Percentiles rank a stretch among this genome's conserved stretches.
Evolutionary conservation across 1,284 basidiomycete genomes (phyloP).

Genomic region (Cutaneotrichosporon sp.): DNA sequence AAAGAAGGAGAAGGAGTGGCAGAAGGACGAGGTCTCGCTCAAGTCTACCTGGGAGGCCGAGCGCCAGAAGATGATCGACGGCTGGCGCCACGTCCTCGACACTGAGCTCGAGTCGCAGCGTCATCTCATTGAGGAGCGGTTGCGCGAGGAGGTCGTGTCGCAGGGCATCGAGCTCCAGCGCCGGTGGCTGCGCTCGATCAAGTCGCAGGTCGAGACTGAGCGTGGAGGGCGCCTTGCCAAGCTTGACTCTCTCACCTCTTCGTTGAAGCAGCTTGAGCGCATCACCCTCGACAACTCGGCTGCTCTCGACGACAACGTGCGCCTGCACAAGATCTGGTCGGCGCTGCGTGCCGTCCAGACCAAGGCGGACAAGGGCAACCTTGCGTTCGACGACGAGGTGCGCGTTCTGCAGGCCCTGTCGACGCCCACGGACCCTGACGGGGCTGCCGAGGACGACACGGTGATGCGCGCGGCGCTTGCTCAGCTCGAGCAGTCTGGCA

Average conservation of each 20-base stretch:
- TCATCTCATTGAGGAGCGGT: constrained; percentile 77
- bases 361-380: constrained; percentile 54
- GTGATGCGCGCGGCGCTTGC: constrained; percentile 65
- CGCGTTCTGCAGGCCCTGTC: constrained; percentile 64
- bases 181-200: constrained; percentile 93
- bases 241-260: constrained; percentile 84
- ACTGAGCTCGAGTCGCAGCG: constrained; percentile 82
- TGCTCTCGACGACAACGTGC: constrained; percentile 83
- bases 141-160: constrained; percentile 90
- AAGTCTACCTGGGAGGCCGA: constrained; percentile 77
- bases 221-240: constrained; percentile 91
- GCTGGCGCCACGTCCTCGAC: constrained; percentile 81
- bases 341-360: constrained; percentile 52
- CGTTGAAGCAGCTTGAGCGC: constrained; percentile 83
- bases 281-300: constrained; percentile 85
- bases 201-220: constrained; percentile 91
- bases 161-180: constrained; percentile 97
- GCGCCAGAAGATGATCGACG: constrained; percentile 64
- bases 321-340: constrained; percentile 59
- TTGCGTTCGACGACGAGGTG: constrained; percentile 81
- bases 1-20: constrained; percentile 77
- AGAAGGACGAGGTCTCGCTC: constrained; percentile 80
- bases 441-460: constrained; percentile 21
- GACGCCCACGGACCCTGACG: constrained; percentile 57
- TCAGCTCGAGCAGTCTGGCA: constrained; percentile 66